Percentiles rank a stretch among this genome's conserved stretches.
Evolutionary conservation across 768 basidiomycete species (phyloP).

Genomic region (Amanita subjunquillea): DNA sequence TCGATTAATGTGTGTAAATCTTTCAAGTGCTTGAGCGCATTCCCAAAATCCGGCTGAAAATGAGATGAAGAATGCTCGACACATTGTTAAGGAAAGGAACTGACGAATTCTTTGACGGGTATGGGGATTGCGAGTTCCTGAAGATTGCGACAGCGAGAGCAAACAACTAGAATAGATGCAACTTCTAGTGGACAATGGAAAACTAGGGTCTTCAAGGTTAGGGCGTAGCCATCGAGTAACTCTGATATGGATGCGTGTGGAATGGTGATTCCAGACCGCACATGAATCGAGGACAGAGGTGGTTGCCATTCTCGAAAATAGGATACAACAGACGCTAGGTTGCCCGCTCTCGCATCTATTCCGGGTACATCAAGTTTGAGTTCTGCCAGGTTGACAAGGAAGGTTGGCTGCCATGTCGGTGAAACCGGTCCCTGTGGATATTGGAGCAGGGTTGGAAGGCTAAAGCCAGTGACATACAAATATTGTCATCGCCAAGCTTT

Average conservation of each 20-base stretch:
- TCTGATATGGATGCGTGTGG: constrained; percentile 29
- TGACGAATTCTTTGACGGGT: constrained; percentile 40
- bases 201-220: constrained; percentile 31
- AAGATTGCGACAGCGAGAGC: constrained; percentile 30
- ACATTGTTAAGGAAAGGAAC: constrained; percentile 1
- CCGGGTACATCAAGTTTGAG: constrained; percentile 43
- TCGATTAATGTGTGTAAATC: constrained; percentile 36
- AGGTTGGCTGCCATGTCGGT: constrained; percentile 15
- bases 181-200: constrained; percentile 34
- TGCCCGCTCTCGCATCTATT: constrained; percentile 18
- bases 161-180: constrained; percentile 30
- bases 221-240: constrained; percentile 29
- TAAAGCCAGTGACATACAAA: constrained; percentile 29
- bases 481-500: constrained; percentile 51
- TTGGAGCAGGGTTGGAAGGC: neutral
- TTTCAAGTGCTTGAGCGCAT: constrained; percentile 23
- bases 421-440: constrained; percentile 9
- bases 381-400: constrained; percentile 33
- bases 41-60: constrained; percentile 21
- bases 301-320: constrained; percentile 21
- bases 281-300: constrained; percentile 25
- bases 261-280: constrained; percentile 25
- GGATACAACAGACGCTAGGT: constrained; percentile 21
- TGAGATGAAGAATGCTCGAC: neutral
- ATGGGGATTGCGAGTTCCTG: constrained; percentile 40